phyloP scores from a whole-genome alignment of 2,329 filamentous ascomycete species.

The Pseudogymnoascus sp. region DNA sequence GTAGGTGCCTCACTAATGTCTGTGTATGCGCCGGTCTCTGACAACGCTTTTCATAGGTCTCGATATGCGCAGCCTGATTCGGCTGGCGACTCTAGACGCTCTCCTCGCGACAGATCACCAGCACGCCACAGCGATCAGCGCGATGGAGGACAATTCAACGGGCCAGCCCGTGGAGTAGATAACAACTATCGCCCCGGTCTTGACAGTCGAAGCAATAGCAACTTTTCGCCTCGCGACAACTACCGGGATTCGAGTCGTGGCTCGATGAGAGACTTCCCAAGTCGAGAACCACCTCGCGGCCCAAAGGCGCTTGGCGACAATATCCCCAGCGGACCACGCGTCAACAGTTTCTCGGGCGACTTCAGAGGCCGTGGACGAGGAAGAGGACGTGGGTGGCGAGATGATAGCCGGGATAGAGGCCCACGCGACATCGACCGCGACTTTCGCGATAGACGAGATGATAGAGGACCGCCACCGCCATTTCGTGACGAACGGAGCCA shows the following conservation, averaged over 20 bases:
- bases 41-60: conserved; percentile 20
- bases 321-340: conserved; percentile 58
- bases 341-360: conserved; percentile 58
- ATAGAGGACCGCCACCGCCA: conserved; percentile 38
- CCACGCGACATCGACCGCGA: conserved; percentile 36
- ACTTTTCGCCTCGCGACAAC: conserved; percentile 54
- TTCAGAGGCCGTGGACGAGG: conserved; percentile 53
- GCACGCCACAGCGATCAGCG: conserved; percentile 27
- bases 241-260: conserved; percentile 44
- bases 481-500: conserved; percentile 54
- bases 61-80: conserved; percentile 32
- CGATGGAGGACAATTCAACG: conserved; percentile 24
- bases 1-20: conserved; percentile 15
- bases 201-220: conserved; percentile 33
- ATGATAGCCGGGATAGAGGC: conserved; percentile 58
- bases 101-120: conserved; percentile 35
- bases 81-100: conserved; percentile 31
- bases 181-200: conserved; percentile 19
- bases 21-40: conserved; percentile 1
- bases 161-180: conserved; percentile 18
- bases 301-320: conserved; percentile 65
- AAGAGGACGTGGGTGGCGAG: conserved; percentile 46
- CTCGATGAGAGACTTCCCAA: conserved; percentile 32
- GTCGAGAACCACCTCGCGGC: conserved; percentile 70
- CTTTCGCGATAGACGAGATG: conserved; percentile 48